Evolutionary conservation across 495 filamentous ascomycete species (phyloP).

Genomic region (Penicillium paxilli): DNA sequence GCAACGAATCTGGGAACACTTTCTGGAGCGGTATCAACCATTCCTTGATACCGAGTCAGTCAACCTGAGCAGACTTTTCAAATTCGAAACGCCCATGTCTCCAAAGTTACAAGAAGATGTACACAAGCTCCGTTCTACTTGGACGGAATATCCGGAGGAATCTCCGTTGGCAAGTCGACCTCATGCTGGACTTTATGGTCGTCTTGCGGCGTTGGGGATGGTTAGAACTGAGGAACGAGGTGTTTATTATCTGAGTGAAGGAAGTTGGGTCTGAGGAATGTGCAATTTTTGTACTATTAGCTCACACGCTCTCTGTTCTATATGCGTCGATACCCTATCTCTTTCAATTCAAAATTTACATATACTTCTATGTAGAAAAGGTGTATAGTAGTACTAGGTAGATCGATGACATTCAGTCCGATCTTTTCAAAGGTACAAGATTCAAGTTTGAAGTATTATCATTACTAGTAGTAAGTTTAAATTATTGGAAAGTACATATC

Average conservation of each 20-base stretch:
- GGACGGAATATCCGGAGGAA: constrained; percentile 18
- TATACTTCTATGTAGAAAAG: no score
- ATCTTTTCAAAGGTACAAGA: no score
- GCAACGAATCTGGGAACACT: constrained; percentile 6
- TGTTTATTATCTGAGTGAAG: constrained; percentile 14
- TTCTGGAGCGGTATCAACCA: constrained; percentile 4
- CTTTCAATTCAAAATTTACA: no score
- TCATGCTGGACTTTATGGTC: constrained; percentile 19
- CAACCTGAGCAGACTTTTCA: constrained; percentile 27
- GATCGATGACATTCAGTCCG: no score
- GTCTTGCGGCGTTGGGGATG: constrained; percentile 18
- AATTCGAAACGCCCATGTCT: constrained; percentile 4
- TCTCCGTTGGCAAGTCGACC: constrained; percentile 13
- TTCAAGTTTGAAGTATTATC: no score
- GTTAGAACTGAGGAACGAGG: constrained; percentile 6
- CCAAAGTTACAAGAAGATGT: constrained; percentile 8
- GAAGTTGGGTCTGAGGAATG: constrained; percentile 14
- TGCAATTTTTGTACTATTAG: no score
- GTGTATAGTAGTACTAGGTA: no score
- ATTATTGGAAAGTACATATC: no score
- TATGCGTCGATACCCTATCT: background rate
- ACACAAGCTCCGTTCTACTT: background rate
- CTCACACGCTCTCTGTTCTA: no score
- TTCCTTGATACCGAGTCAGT: constrained; percentile 14
- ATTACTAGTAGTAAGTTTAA: no score